phyloP scores from a whole-genome alignment of 2,329 filamentous ascomycete genomes.

The Teratosphaeriaceae sp. region DNA sequence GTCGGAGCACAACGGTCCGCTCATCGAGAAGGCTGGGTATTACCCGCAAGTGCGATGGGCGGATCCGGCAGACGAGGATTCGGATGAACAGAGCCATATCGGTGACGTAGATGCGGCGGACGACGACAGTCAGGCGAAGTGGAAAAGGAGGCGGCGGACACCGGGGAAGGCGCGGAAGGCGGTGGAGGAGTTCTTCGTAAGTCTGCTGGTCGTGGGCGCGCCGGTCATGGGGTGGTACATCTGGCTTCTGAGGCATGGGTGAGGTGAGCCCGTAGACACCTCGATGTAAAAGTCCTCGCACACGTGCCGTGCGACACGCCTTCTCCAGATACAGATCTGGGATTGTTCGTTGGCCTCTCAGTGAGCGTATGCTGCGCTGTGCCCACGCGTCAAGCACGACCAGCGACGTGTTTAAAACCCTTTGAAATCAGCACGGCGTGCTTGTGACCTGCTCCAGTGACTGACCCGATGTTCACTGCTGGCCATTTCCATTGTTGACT shows the following conservation, averaged over 20 bases:
- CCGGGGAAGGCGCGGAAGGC: constrained; percentile 42
- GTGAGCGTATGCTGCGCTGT: no score
- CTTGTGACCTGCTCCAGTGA: no score
- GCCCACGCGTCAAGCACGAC: no score
- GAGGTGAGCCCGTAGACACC: neutral
- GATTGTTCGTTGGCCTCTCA: no score
- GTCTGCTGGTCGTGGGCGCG: constrained; percentile 56
- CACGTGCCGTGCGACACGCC: no score
- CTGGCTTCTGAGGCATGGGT: constrained; percentile 58
- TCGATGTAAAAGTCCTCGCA: no score
- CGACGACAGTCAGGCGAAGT: constrained; percentile 24
- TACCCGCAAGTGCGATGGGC: constrained; percentile 28
- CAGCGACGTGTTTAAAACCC: no score
- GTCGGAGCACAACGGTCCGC: constrained; percentile 22
- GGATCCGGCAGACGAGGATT: constrained; percentile 22
- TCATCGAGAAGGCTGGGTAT: constrained; percentile 39
- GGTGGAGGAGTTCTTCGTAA: constrained; percentile 54
- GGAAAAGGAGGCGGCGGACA: constrained; percentile 23
- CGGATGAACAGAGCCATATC: constrained; percentile 18
- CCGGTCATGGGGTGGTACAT: constrained; percentile 59
- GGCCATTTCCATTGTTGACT: no score
- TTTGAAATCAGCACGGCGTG: no score
- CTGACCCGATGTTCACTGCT: no score
- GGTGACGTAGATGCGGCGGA: constrained; percentile 19
- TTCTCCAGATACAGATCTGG: no score